Percentiles rank a stretch among this genome's conserved stretches.
Conservation (phyloP, 2,329 filamentous ascomycete species). For the Cladophialophora psammophila region DNA sequence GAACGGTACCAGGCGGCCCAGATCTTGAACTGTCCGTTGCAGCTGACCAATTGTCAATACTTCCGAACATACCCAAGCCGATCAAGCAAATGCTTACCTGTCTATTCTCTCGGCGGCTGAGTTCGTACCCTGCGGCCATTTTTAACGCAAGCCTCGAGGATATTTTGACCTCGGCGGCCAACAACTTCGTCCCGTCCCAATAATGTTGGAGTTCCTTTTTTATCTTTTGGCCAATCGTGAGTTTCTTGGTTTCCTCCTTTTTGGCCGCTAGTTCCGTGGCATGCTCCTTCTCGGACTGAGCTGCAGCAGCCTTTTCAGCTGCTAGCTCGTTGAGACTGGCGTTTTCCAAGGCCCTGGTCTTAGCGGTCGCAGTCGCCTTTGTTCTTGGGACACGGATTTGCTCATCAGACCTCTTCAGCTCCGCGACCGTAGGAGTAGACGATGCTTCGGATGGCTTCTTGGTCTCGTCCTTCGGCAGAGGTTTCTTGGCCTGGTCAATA, state of each 20-base stretch:
- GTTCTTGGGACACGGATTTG: slow-evolving; percentile 49
- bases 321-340: slow-evolving; percentile 68
- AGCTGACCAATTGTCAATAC: slow-evolving; percentile 58
- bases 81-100: slow-evolving; percentile 61
- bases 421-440: slow-evolving; percentile 35
- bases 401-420: slow-evolving; percentile 40
- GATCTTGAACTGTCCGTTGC: slow-evolving; percentile 89
- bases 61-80: neutral
- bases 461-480: slow-evolving; percentile 66
- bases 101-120: slow-evolving; percentile 89
- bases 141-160: slow-evolving; percentile 90
- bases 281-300: slow-evolving; percentile 45
- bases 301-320: slow-evolving; percentile 61
- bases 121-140: slow-evolving; percentile 97
- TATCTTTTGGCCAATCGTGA: slow-evolving; percentile 88
- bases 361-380: slow-evolving; percentile 52
- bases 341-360: slow-evolving; percentile 57
- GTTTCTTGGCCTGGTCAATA: slow-evolving; percentile 86
- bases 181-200: slow-evolving; percentile 96
- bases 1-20: slow-evolving; percentile 91
- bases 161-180: slow-evolving; percentile 91
- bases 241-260: slow-evolving; percentile 79
- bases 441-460: slow-evolving; percentile 40
- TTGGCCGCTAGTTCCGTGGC: slow-evolving; percentile 66
- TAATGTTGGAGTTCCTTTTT: slow-evolving; percentile 95